A percentile compares a stretch with the other conserved stretches of the same genome.
Conservation (phyloP, 2,329 filamentous ascomycete genomes). For the Taxawa tesnikishii region DNA sequence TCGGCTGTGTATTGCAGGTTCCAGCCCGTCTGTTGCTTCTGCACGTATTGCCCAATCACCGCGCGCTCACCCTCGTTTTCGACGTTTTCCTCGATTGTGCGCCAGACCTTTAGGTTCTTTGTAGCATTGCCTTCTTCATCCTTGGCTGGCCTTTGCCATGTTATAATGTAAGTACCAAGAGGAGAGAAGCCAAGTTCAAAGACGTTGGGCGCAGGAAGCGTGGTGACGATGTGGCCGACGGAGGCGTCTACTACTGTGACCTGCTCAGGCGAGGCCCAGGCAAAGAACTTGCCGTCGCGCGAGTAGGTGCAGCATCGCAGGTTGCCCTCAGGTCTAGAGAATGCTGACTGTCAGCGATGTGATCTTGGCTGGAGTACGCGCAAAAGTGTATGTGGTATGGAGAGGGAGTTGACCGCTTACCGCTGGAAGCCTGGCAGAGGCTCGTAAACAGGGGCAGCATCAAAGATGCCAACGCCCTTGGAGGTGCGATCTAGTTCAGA, state of each 20-base stretch:
- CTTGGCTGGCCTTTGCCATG: slow-evolving; percentile 88
- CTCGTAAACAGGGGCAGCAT: slow-evolving; percentile 82
- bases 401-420: slow-evolving; percentile 33
- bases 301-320: slow-evolving; percentile 93
- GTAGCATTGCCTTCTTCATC: slow-evolving; percentile 85
- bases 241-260: slow-evolving; percentile 78
- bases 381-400: no score
- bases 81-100: slow-evolving; percentile 57
- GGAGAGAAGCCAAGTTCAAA: slow-evolving; percentile 94
- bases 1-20: slow-evolving; percentile 94
- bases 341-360: no score
- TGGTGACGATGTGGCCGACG: slow-evolving; percentile 60
- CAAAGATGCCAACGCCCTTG: slow-evolving; percentile 89
- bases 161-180: slow-evolving; percentile 82
- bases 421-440: slow-evolving; percentile 64
- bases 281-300: slow-evolving; percentile 89
- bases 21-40: slow-evolving; percentile 92
- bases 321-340: slow-evolving; percentile 67
- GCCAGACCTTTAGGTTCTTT: slow-evolving; percentile 97
- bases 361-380: no score
- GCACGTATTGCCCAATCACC: slow-evolving; percentile 80
- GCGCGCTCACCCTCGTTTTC: slow-evolving; percentile 51
- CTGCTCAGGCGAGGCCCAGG: slow-evolving; percentile 78
- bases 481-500: slow-evolving; percentile 76
- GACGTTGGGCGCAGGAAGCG: slow-evolving; percentile 68